These are phyloP conservation scores for Fusarium keratoplasticum DNA, from an alignment of 2,329 filamentous ascomycete species.

Conservation along the genomic window DNA sequence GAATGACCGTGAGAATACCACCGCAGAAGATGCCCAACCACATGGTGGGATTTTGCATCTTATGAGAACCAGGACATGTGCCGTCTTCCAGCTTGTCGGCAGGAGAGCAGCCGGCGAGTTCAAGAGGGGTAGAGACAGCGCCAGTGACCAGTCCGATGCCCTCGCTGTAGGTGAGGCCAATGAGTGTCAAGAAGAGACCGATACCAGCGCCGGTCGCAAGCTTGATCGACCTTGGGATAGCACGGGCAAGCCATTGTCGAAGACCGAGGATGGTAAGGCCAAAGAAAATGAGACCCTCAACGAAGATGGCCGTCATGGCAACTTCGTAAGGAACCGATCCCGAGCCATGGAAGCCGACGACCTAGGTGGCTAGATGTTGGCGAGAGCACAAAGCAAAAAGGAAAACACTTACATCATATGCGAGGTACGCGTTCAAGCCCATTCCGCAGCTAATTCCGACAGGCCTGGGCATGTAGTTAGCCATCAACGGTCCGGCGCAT, in stretches of 20 bases:
- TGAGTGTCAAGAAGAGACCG: conserved; percentile 82
- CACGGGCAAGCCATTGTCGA: conserved; percentile 88
- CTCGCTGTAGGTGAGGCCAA: conserved; percentile 82
- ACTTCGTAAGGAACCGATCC: conserved; percentile 80
- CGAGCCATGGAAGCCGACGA: conserved; percentile 78
- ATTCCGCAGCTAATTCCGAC: conserved; percentile 57
- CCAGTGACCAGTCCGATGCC: conserved; percentile 85
- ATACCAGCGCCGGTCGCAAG: conserved; percentile 88
- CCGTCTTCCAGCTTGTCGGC: conserved; percentile 51
- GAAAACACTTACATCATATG: conserved; percentile 56
- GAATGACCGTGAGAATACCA: conserved; percentile 80
- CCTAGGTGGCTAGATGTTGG: conserved; percentile 34
- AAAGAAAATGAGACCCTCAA: conserved; percentile 89
- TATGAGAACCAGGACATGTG: conserved; percentile 71
- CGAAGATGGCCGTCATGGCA: conserved; percentile 87
- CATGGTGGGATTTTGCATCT: conserved; percentile 86
- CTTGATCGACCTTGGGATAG: conserved; percentile 87
- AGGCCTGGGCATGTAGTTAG: conserved; percentile 39
- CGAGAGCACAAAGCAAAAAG: conserved; percentile 68
- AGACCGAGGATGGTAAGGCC: conserved; percentile 82
- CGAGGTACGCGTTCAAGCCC: conserved; percentile 80
- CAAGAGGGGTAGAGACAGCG: conserved; percentile 72
- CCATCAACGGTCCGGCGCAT: background rate
- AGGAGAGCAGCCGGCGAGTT: conserved; percentile 76
- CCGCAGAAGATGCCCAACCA: conserved; percentile 93